Conservation (phyloP, 169 alveolate species). For the Theileria orientalis region DNA sequence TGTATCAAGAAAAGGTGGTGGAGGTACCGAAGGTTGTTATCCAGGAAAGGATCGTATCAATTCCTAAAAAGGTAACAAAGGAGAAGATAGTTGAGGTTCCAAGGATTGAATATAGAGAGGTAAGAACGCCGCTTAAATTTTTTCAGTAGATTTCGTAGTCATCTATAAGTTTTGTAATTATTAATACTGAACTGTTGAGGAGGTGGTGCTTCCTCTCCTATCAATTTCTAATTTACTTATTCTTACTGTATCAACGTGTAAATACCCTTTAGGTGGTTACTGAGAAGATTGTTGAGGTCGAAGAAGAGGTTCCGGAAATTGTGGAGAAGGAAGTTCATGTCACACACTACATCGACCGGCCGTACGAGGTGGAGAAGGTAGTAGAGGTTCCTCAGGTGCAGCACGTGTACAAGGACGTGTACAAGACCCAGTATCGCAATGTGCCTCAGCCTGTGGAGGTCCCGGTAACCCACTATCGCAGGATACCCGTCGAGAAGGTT, state of each 20-base stretch:
- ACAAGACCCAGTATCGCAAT: slow-evolving; percentile 87
- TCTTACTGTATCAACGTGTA: background rate
- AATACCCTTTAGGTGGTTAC: slow-evolving; percentile 37
- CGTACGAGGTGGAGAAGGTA: slow-evolving; percentile 84
- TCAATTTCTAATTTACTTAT: too few relatives aligned
- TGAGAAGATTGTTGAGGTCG: slow-evolving; percentile 63
- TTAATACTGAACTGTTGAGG: too few relatives aligned
- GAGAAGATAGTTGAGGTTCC: slow-evolving; percentile 89
- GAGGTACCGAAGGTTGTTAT: slow-evolving; percentile 86
- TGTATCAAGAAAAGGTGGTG: slow-evolving; percentile 87
- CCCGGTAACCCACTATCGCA: slow-evolving; percentile 87
- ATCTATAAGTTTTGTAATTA: slow-evolving; percentile 25
- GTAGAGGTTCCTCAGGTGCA: slow-evolving; percentile 89
- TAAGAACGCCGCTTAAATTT: slow-evolving; percentile 61
- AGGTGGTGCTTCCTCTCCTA: too few relatives aligned
- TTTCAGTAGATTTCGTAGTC: too few relatives aligned
- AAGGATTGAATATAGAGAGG: slow-evolving; percentile 81
- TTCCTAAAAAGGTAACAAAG: slow-evolving; percentile 84
- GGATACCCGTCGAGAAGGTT: slow-evolving; percentile 85
- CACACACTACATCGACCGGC: slow-evolving; percentile 74
- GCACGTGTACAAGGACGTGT: slow-evolving; percentile 84
- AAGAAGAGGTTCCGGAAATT: slow-evolving; percentile 72
- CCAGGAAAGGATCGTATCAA: slow-evolving; percentile 86
- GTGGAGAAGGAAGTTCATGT: slow-evolving; percentile 71
- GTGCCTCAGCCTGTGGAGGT: slow-evolving; percentile 92